phyloP scores from a whole-genome alignment of 2,329 filamentous ascomycete genomes.

The Neofusicoccum umdonicola region DNA sequence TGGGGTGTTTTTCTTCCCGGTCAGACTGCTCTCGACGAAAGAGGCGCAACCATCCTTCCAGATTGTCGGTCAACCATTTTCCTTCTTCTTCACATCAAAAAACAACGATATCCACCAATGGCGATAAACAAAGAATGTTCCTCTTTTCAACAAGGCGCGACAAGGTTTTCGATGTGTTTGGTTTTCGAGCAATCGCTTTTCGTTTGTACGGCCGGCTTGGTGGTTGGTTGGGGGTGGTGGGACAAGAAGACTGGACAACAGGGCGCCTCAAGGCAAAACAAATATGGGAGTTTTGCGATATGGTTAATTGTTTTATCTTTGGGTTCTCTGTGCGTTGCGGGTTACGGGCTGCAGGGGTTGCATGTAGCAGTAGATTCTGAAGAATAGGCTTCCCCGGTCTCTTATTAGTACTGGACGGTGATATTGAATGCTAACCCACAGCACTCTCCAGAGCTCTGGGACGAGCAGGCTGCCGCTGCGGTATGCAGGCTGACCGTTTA shows the following conservation, averaged over 20 bases:
- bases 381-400: neutral
- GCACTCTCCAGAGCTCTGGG: no score
- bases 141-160: neutral
- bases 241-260: constrained; percentile 1
- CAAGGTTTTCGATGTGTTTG: neutral
- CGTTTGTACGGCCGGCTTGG: neutral
- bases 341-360: neutral
- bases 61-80: neutral
- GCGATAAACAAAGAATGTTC: constrained; percentile 6
- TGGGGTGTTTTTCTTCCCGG: neutral
- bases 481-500: no score
- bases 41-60: neutral
- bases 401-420: no score
- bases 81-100: neutral
- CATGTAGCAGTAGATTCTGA: constrained; percentile 8
- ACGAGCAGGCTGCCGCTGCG: no score
- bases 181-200: neutral
- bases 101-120: constrained; percentile 5
- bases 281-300: neutral
- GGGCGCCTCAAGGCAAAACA: constrained; percentile 9
- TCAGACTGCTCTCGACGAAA: neutral
- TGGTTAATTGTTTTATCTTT: neutral
- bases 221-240: neutral
- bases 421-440: no score
- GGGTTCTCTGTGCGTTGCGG: neutral